Conservation (phyloP, 2,329 filamentous ascomycete genomes). For the Parastagonospora nodorum region DNA sequence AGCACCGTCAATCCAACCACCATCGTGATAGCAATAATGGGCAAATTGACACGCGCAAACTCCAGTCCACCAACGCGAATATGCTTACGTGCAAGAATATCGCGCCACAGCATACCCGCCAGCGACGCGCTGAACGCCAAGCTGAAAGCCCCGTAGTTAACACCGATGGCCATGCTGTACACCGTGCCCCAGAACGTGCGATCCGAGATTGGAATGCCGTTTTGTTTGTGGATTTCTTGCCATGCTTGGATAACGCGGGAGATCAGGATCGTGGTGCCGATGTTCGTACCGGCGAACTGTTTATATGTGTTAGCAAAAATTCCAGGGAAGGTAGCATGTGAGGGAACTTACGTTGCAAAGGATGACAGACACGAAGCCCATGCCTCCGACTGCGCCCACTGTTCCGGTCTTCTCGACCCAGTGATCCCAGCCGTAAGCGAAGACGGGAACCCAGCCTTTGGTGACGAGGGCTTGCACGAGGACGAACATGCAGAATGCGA, state of each 20-base stretch:
- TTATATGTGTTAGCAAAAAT: background rate
- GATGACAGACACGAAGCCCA: slow-evolving; percentile 73
- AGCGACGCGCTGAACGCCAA: slow-evolving; percentile 73
- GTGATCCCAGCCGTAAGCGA: slow-evolving; percentile 74
- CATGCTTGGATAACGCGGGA: slow-evolving; percentile 73
- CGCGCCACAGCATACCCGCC: slow-evolving; percentile 73
- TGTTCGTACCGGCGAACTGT: slow-evolving; percentile 77
- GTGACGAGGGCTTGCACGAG: slow-evolving; percentile 74
- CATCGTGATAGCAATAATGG: slow-evolving; percentile 73
- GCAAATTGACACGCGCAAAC: slow-evolving; percentile 71
- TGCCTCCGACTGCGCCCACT: slow-evolving; percentile 70
- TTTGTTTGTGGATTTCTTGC: slow-evolving; percentile 61
- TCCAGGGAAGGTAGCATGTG: background rate
- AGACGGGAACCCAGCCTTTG: slow-evolving; percentile 75
- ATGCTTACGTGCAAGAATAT: slow-evolving; percentile 70
- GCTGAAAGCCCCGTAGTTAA: slow-evolving; percentile 77
- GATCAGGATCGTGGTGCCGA: slow-evolving; percentile 74
- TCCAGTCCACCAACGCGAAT: slow-evolving; percentile 68
- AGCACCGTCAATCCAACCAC: slow-evolving; percentile 65
- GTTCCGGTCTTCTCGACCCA: slow-evolving; percentile 74
- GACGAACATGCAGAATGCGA: slow-evolving; percentile 76
- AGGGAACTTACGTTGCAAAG: slow-evolving; percentile 68
- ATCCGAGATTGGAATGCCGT: slow-evolving; percentile 59
- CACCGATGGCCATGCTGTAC: slow-evolving; percentile 74
- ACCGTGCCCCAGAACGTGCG: slow-evolving; percentile 75